phyloP scores from a whole-genome alignment of 768 basidiomycete species.

The Sarcomyxa edulis region DNA sequence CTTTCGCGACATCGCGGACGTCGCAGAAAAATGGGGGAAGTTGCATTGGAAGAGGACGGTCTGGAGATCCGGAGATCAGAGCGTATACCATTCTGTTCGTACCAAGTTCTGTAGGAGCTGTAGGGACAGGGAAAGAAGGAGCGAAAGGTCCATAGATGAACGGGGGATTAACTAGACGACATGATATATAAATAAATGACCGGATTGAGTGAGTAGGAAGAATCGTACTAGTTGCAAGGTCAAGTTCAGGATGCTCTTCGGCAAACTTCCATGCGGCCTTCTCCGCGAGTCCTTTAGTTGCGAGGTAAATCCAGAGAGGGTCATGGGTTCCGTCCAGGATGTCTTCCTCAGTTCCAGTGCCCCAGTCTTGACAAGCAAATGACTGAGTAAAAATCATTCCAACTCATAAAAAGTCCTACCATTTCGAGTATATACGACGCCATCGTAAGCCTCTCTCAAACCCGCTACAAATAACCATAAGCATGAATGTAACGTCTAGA shows the following conservation, averaged over 20 bases:
- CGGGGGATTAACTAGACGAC: constrained; percentile 23
- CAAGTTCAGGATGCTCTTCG: constrained; percentile 27
- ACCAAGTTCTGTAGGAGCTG: constrained; percentile 12
- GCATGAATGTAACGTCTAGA: no score
- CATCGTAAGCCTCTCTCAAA: no score
- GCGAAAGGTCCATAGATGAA: constrained; percentile 28
- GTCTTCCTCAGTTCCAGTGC: constrained; percentile 21
- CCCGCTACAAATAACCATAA: no score
- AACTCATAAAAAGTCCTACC: constrained; percentile 3
- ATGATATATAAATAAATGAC: not conserved
- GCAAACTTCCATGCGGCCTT: constrained; percentile 33
- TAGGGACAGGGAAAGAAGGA: constrained; percentile 13
- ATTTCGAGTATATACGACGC: constrained; percentile 12
- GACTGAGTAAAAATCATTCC: not conserved
- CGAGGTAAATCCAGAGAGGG: constrained; percentile 22
- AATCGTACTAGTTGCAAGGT: constrained; percentile 26
- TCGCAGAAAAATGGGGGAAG: constrained; percentile 20
- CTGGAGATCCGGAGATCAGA: constrained; percentile 16
- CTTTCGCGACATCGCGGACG: constrained; percentile 25
- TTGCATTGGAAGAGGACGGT: constrained; percentile 15
- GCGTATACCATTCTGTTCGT: constrained; percentile 22
- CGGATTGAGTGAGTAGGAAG: not conserved
- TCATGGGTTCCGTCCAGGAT: constrained; percentile 18
- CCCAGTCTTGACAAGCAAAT: constrained; percentile 23
- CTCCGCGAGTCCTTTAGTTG: constrained; percentile 33